Evolutionary conservation across 2,329 filamentous ascomycete species (phyloP).

Genomic region (Cryphonectria radicalis): DNA sequence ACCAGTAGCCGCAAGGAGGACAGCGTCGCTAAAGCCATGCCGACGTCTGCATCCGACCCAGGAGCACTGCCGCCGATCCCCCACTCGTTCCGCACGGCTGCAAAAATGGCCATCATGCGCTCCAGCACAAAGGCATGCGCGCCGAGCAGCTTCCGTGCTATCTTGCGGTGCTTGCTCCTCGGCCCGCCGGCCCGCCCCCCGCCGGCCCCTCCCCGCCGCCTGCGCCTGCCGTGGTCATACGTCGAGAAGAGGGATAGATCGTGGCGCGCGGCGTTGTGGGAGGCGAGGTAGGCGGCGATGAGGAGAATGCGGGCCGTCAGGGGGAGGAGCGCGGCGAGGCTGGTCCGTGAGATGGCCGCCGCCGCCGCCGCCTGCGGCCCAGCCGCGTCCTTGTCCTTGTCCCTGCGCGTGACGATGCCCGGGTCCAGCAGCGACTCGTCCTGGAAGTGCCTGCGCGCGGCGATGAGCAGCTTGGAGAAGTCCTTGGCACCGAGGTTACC

Average conservation of each 20-base stretch:
- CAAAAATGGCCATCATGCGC: slow-evolving; percentile 77
- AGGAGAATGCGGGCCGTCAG: slow-evolving; percentile 75
- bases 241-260: slow-evolving; percentile 79
- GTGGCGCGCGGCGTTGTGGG: slow-evolving; percentile 76
- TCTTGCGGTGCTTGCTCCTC: slow-evolving; percentile 66
- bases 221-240: slow-evolving; percentile 57
- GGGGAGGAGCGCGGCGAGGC: slow-evolving; percentile 65
- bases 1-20: slow-evolving; percentile 71
- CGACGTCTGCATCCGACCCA: slow-evolving; percentile 59
- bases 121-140: slow-evolving; percentile 79
- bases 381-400: slow-evolving; percentile 32
- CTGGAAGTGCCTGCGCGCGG: slow-evolving; percentile 70
- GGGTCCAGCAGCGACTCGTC: slow-evolving; percentile 73
- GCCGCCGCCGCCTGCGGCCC: background rate
- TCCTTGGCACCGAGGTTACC: slow-evolving; percentile 78
- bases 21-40: slow-evolving; percentile 72
- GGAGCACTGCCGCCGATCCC: slow-evolving; percentile 34
- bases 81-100: slow-evolving; percentile 66
- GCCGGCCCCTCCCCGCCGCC: slow-evolving; percentile 48
- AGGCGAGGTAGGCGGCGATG: slow-evolving; percentile 78
- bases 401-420: slow-evolving; percentile 51
- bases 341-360: slow-evolving; percentile 37
- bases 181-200: slow-evolving; percentile 36
- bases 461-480: slow-evolving; percentile 81
- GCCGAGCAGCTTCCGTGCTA: slow-evolving; percentile 76